Evolutionary conservation across 768 basidiomycete species (phyloP), one percentile per base, ranked within the genome.

Genomic region (Boletus sp.): DNA sequence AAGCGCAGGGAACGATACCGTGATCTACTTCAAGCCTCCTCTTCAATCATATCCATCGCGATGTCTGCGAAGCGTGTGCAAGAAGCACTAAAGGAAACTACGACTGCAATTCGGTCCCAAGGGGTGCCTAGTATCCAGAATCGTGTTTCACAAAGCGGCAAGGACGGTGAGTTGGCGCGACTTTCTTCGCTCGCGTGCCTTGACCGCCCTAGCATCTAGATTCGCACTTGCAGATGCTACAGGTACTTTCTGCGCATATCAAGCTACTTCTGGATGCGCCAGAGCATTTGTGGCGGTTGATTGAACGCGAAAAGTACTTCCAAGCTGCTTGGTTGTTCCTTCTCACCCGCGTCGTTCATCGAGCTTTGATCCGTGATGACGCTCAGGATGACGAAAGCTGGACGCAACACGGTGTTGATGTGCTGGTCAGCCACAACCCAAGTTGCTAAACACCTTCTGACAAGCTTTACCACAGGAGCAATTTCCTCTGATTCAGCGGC

Each of bases 201-300:
- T 56, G 30, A 47, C 30, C 48, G 6, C 48, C 34, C 47, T 34
- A 41, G 46, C 23, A 23, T 35, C 47, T 40, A 89, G 90, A 92
- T 64, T 70, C 78, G 27, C 85, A 90, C 61, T 67, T 93, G 27
- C 81, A 80, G 53, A 75, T 80, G 13, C 64, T 93, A 39, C 91
- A 92, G 61, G 72, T 83, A 8, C 79, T 94, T 17, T 88, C 93
- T 27, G 91, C 92, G 1, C 92, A 96, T 65, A 78, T 97, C 64
- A 96, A 95, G 68, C 73, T 97, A n/a, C 78, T 97, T 17, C 73
- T 97, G 7, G 94, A 97, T 70, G 87, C 91, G 9, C 93, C 94
- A 7, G 94, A 97, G 68, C 86, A 93, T 70, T 71, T 97, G 21
- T 97, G 94, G 89, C 80, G 89, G 4, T 77, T 94, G 50, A 82